Conservation (phyloP, 2,329 filamentous ascomycete genomes). For the Penicillium sp. region DNA sequence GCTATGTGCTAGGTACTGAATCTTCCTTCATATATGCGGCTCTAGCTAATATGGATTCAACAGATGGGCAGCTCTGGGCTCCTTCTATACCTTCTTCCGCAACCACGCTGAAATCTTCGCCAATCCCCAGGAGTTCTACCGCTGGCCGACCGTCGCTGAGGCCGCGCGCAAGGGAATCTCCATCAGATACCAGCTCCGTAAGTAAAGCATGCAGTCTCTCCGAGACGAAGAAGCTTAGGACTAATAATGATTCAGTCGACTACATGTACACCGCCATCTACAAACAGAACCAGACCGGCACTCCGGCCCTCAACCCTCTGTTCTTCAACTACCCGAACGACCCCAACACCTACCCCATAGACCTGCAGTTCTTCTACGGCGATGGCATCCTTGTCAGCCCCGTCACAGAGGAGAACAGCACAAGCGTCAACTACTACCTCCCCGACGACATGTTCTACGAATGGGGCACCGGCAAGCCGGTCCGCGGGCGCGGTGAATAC, state of each 20-base stretch:
- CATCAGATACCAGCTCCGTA: slow-evolving; percentile 57
- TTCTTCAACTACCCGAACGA: slow-evolving; percentile 62
- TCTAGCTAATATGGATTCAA: neutral
- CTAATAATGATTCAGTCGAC: slow-evolving; percentile 41
- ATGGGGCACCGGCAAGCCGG: slow-evolving; percentile 45
- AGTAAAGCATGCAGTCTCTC: neutral
- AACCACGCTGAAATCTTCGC: slow-evolving; percentile 54
- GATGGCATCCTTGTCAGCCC: slow-evolving; percentile 49
- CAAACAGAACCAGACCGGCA: slow-evolving; percentile 52
- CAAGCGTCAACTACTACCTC: slow-evolving; percentile 47
- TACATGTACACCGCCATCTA: slow-evolving; percentile 67
- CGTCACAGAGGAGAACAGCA: slow-evolving; percentile 46
- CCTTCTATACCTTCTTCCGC: slow-evolving; percentile 66
- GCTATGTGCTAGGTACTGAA: slow-evolving; percentile 52
- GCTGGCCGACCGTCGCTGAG: slow-evolving; percentile 53
- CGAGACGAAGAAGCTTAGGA: neutral
- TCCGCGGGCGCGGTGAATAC: slow-evolving; percentile 41
- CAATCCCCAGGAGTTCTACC: slow-evolving; percentile 61
- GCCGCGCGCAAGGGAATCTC: slow-evolving; percentile 62
- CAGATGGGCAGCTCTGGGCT: slow-evolving; percentile 58
- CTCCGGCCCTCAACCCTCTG: slow-evolving; percentile 58
- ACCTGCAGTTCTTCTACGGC: slow-evolving; percentile 53
- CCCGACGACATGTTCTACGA: slow-evolving; percentile 53
- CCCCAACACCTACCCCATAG: slow-evolving; percentile 42
- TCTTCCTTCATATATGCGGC: neutral